phyloP scores from a whole-genome alignment of 2,329 filamentous ascomycete genomes.

The Trichophyton rubrum region DNA sequence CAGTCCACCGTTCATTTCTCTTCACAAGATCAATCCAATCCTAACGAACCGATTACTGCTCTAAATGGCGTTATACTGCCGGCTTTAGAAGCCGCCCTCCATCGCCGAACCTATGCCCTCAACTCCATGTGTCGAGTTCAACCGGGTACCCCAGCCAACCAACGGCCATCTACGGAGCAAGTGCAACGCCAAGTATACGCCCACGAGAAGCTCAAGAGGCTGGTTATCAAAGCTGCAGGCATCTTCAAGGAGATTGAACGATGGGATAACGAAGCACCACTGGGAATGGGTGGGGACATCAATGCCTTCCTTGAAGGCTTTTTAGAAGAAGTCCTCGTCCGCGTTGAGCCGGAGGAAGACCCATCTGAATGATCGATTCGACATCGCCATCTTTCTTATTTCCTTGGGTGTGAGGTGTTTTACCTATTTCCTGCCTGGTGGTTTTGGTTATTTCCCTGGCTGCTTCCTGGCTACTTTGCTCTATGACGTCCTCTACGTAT shows the following conservation, averaged over 20 bases:
- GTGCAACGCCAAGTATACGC: conserved; percentile 58
- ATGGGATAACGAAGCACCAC: conserved; percentile 71
- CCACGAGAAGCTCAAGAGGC: conserved; percentile 68
- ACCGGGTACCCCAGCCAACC: conserved; percentile 45
- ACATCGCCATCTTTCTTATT: neutral
- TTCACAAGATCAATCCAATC: conserved; percentile 28
- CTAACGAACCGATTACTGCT: conserved; percentile 61
- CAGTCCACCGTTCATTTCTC: conserved; percentile 31
- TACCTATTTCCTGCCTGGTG: neutral
- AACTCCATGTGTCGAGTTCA: conserved; percentile 28
- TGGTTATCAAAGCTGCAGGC: conserved; percentile 70
- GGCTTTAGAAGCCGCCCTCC: conserved; percentile 79
- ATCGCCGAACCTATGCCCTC: conserved; percentile 54
- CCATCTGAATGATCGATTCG: neutral
- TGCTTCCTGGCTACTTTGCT: neutral
- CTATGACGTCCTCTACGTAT: neutral
- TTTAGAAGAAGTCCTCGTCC: conserved; percentile 81
- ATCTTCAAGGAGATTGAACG: conserved; percentile 84
- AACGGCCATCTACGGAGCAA: conserved; percentile 31
- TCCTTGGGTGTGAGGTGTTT: neutral
- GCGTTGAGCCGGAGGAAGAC: conserved; percentile 78
- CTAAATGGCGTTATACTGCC: conserved; percentile 86
- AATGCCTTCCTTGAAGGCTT: conserved; percentile 81
- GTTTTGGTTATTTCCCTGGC: neutral
- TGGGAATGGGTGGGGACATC: conserved; percentile 88